These are phyloP conservation scores for Fusarium poae DNA, from an alignment of 2,329 filamentous ascomycete species.

Conservation along the genomic window DNA sequence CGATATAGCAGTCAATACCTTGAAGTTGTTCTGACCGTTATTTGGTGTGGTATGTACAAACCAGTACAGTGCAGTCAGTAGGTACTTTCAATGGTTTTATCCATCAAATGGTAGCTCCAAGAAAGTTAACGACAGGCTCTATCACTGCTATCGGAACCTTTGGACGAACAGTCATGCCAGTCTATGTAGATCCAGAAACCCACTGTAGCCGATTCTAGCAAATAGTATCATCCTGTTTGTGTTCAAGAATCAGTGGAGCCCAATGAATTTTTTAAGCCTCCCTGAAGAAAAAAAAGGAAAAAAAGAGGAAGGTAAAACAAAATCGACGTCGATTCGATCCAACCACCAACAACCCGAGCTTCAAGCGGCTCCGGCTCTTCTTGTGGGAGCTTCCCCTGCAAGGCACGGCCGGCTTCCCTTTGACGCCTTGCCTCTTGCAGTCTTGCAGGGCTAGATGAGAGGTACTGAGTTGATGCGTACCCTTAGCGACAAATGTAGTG, in stretches of 20 bases:
- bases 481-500: rapidly evolving
- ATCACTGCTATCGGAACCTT: neutral
- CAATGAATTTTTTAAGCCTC: slow-evolving; percentile 9
- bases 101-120: neutral
- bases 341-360: slow-evolving; percentile 28
- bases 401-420: slow-evolving; percentile 37
- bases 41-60: neutral
- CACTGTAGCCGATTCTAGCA: neutral
- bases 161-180: slow-evolving; percentile 3
- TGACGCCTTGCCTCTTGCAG: slow-evolving; percentile 29
- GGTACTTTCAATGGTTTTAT: neutral
- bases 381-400: slow-evolving; percentile 41
- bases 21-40: neutral
- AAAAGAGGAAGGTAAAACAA: slow-evolving; percentile 1
- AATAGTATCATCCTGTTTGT: slow-evolving; percentile 7
- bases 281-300: neutral
- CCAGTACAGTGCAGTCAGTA: neutral
- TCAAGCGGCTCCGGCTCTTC: slow-evolving; percentile 30
- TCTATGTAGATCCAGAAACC: slow-evolving; percentile 11
- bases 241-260: slow-evolving; percentile 25
- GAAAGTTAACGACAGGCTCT: slow-evolving; percentile 10
- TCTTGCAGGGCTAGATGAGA: slow-evolving; percentile 33
- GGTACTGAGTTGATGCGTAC: slow-evolving; percentile 14
- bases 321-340: slow-evolving; percentile 7
- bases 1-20: slow-evolving; percentile 4